Evolutionary conservation across 768 basidiomycete species (phyloP), one percentile per base, ranked within the genome.

Genomic region (Pisolithus marmoratus): DNA sequence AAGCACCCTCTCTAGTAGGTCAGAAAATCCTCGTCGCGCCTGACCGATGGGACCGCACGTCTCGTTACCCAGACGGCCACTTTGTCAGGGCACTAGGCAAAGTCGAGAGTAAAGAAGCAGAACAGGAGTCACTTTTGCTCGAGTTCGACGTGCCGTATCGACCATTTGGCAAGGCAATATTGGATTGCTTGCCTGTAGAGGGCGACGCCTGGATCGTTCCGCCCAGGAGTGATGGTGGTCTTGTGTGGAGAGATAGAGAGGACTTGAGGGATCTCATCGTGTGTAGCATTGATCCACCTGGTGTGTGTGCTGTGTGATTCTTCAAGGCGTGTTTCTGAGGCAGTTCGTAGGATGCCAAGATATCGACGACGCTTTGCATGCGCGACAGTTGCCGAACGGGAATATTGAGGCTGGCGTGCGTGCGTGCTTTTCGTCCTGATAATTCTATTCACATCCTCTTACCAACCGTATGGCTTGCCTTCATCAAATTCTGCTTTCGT

Each of bases 371-470:
- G 96, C 96, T 0, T 72, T 99, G 14, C 96, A 99, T 67, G 96
- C 95, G 14, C 78, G 87, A 40, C 76, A 69, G 26, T 71, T 99
- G 19, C 84, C 92, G 0, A 95, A 94, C 60, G 95, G 95, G 2
- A 92, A 94, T 67, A 87, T 97, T 52, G 92, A 99, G 65, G 93
- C 94, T 31, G 96, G 96, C 49, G 96, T 99, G 59, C 95, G 95
- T 98, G 62, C 77, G 94, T 89, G 5, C 17, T 3, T 34, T 34
- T 47, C 6, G 14, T 20, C 26, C n/a, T 19, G 17, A 22, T 31
- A 36, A 15, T n/a, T n/a, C 50, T 34, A 6, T 23, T 22, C 20
- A 26, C 27, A 29, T 6, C 15, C 23, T 40, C 15, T 17, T 37
- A 27, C 8, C 11, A 15, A 15, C 49, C 20, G 1, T 46, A 23